Base-by-base conservation (phyloP, 345 rosid species). In the Camelina neglecta region DNA sequence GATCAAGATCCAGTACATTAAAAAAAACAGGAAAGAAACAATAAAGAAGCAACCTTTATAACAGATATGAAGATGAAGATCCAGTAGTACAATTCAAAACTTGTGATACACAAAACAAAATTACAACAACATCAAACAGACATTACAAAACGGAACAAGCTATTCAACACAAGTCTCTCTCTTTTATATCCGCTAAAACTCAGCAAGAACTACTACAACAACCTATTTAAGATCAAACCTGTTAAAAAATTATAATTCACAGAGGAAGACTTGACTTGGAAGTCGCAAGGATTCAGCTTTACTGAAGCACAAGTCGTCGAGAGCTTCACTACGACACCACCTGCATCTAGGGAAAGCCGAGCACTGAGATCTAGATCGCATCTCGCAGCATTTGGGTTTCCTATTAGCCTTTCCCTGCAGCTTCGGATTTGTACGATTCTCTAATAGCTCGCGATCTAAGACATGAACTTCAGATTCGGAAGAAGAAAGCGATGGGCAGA, bases 241-340 rank as follows among this genome's bases (percentile, higher is more conserved):
- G 65, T 49, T 3, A 41, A 35, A 29, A 29, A 29, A 1, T 29
- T 67, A 83, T 5, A 71, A 79, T 73, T 85, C 81, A 74, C 97
- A 91, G 72, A 82, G 62, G 66, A 89, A 91, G 63, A 87, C 91
- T 87, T 88, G 90, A 39, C 80, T 80, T 29, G 97, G 97, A 71
- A 91, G 77, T 71, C 90, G 83, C 88, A 88, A 69, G 67, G 97
- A 84, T 67, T 91, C 93, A 45, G 79, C 35, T 81, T 81, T 86
- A 76, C 65, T 65, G 36, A 89, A 91, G 83, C 97, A 91, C 82
- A 81, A 84, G 73, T 89, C 95, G 62, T 89, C 91, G 1, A 91
- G 90, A 80, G 81, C 89, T 33, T 88, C 86, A 50, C 95, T 91
- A n/a, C 81, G 81, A 77, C 97, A 91, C 97, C 97, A 91, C 20